These are phyloP conservation scores for Primulina eburnea DNA, from an alignment of 257 asterid genomes.

Conservation along the genomic window DNA sequence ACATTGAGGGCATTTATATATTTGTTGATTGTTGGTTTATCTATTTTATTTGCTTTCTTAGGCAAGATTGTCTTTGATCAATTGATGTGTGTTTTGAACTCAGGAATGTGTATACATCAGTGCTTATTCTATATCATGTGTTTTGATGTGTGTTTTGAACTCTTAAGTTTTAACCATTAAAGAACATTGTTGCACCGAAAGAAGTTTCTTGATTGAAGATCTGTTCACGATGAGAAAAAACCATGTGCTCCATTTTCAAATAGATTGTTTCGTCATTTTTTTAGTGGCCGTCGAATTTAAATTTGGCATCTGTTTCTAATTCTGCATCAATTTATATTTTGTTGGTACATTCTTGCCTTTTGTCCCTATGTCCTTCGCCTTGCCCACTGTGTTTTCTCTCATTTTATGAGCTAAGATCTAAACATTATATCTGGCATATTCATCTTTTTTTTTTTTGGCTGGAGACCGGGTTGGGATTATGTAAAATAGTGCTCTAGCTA, in stretches of 20 bases:
- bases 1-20: background rate
- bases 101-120: background rate
- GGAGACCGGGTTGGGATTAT: background rate
- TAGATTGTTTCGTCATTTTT: background rate
- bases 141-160: background rate
- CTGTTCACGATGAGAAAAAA: background rate
- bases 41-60: conserved; percentile 5
- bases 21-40: background rate
- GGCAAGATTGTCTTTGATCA: background rate
- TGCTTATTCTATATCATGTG: background rate
- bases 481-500: conserved; percentile 1
- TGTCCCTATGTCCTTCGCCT: background rate
- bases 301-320: background rate
- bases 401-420: background rate
- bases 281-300: background rate
- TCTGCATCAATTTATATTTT: background rate
- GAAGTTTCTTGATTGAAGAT: background rate
- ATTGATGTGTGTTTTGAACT: too few species aligned
- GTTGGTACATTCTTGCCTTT: background rate
- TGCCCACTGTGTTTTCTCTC: background rate
- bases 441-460: background rate
- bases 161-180: too few species aligned
- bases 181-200: background rate
- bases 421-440: background rate
- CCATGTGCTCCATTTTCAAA: background rate